A percentile compares a stretch with the other conserved stretches of the same genome.
These are phyloP conservation scores for Marasmius oreades DNA, from an alignment of 1,284 basidiomycete genomes.

Conservation along the genomic window DNA sequence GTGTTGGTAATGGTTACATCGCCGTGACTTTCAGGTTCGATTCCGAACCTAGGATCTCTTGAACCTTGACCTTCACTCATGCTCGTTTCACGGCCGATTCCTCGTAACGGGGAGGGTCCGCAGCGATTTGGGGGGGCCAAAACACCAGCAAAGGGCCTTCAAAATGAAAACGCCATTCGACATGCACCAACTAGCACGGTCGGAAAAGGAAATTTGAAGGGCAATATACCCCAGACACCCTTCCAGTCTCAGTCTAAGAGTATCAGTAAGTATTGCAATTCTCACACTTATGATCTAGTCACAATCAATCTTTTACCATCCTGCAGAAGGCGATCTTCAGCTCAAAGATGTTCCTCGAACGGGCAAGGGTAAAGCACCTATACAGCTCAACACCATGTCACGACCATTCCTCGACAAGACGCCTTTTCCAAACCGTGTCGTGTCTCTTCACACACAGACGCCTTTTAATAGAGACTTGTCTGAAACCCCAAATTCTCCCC, in stretches of 20 bases:
- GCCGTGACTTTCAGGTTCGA: background rate
- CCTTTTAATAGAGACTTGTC: conserved; percentile 12
- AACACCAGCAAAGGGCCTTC: conserved; percentile 15
- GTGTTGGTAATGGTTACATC: background rate
- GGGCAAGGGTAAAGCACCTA: background rate
- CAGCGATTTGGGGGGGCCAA: conserved; percentile 8
- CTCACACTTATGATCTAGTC: background rate
- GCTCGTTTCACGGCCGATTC: conserved; percentile 11
- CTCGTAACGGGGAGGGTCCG: conserved; percentile 6
- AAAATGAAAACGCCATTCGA: conserved; percentile 23
- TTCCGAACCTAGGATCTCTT: background rate
- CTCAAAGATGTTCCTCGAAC: background rate
- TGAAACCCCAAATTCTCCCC: conserved; percentile 35
- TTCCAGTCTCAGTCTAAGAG: conserved; percentile 21
- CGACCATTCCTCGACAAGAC: conserved; percentile 54
- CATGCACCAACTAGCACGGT: conserved; percentile 8
- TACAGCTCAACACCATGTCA: conserved; percentile 8
- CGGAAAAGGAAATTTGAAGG: conserved; percentile 11
- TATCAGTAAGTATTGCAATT: conserved; percentile 13
- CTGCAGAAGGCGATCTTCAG: background rate
- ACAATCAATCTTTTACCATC: background rate
- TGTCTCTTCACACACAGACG: conserved; percentile 1
- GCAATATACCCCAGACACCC: conserved; percentile 28
- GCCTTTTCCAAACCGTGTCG: conserved; percentile 29
- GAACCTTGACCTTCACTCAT: conserved; percentile 5